Conservation (phyloP, 176 grass and related monocot genomes). For the Cenchrus americanus region DNA sequence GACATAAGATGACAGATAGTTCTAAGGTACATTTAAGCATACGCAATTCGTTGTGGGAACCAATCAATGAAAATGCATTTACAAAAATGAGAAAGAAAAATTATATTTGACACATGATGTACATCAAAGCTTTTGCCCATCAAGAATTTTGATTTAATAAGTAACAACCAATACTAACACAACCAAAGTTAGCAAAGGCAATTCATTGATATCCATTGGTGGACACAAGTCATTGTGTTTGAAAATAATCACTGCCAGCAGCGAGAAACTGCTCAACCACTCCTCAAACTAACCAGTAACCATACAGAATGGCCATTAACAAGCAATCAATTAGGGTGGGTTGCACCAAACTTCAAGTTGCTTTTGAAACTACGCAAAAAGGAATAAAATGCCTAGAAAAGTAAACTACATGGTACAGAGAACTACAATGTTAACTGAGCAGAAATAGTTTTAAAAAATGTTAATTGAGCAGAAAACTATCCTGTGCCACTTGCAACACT, state of each 20-base stretch:
- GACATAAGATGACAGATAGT: not conserved
- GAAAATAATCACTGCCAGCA: not conserved
- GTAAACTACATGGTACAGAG: not conserved
- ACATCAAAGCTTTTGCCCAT: not conserved
- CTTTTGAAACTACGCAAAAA: conserved; percentile 2
- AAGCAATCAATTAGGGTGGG: not conserved
- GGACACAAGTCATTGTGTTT: conserved; percentile 17
- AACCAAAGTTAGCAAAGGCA: not conserved
- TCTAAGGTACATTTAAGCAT: not conserved
- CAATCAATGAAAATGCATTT: not conserved
- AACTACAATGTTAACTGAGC: not conserved
- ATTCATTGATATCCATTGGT: not conserved
- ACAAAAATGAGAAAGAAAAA: not conserved
- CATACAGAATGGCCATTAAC: not conserved
- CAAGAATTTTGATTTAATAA: conserved; percentile 1
- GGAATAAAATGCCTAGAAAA: not conserved
- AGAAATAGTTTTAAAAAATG: not conserved
- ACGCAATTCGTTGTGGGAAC: not conserved
- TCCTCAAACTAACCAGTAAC: conserved; percentile 20
- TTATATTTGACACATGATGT: not conserved
- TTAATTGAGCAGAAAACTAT: conserved; percentile 8
- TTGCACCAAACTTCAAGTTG: not conserved
- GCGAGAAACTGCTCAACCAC: conserved; percentile 5
- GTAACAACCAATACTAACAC: not conserved
- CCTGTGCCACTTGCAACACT: not conserved